Evolutionary conservation across 768 basidiomycete genomes (phyloP).

Genomic region (Tylopilus sp.): DNA sequence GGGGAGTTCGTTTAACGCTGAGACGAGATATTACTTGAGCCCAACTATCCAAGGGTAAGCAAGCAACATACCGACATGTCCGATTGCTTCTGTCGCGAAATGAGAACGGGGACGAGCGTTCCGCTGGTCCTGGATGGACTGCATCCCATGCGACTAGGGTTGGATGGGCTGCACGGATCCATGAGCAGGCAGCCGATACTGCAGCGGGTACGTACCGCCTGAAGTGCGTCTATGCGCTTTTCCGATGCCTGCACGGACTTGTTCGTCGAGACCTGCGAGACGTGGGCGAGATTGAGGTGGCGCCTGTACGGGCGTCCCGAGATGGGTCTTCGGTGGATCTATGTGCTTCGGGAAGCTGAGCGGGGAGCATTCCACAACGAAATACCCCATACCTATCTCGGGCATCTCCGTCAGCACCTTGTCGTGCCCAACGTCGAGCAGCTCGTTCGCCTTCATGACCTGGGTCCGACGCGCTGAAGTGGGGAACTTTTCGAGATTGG

Average conservation of each 20-base stretch:
- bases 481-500: slow-evolving; percentile 65
- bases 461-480: slow-evolving; percentile 50
- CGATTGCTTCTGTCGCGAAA: slow-evolving; percentile 4
- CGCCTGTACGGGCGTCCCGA: slow-evolving; percentile 57
- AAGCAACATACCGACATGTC: not conserved
- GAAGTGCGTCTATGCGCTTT: slow-evolving; percentile 55
- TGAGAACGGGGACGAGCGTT: slow-evolving; percentile 50
- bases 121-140: slow-evolving; percentile 46
- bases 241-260: slow-evolving; percentile 43
- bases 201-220: slow-evolving; percentile 37
- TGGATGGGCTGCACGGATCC: slow-evolving; percentile 43
- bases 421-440: slow-evolving; percentile 62
- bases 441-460: slow-evolving; percentile 47
- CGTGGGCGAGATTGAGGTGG: slow-evolving; percentile 39
- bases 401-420: slow-evolving; percentile 49
- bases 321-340: slow-evolving; percentile 52
- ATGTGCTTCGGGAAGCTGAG: slow-evolving; percentile 55
- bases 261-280: slow-evolving; percentile 38
- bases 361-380: no score
- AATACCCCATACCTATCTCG: slow-evolving; percentile 12
- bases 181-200: slow-evolving; percentile 11
- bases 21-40: not conserved
- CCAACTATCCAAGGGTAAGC: slow-evolving; percentile 13
- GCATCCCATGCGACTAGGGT: slow-evolving; percentile 52
- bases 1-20: slow-evolving; percentile 11